These are phyloP conservation scores for Omphalotus olearius DNA, from an alignment of 1,284 basidiomycete genomes.

Conservation along the genomic window DNA sequence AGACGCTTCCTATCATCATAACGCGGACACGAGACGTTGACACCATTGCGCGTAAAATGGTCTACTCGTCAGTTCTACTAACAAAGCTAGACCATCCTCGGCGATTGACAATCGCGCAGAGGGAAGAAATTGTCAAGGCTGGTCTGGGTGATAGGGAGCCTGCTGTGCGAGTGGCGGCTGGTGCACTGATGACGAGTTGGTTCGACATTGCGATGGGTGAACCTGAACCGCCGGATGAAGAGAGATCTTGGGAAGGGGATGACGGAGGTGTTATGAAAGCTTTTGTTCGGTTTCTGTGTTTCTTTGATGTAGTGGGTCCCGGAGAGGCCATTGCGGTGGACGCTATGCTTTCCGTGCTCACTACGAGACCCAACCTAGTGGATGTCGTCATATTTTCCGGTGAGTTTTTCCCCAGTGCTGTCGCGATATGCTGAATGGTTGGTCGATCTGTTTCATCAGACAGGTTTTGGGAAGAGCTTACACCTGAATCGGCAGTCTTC, in stretches of 20 bases:
- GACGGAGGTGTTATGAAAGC: slow-evolving; percentile 42
- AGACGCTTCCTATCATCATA: slow-evolving; percentile 68
- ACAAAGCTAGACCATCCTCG: slow-evolving; percentile 64
- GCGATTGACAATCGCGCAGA: slow-evolving; percentile 69
- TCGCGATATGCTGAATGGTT: neutral
- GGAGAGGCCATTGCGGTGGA: slow-evolving; percentile 43
- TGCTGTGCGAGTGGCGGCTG: slow-evolving; percentile 76
- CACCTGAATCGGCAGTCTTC: slow-evolving; percentile 81
- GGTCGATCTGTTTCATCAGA: slow-evolving; percentile 37
- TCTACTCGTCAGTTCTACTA: slow-evolving; percentile 71
- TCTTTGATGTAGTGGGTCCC: slow-evolving; percentile 47
- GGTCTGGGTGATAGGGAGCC: slow-evolving; percentile 89
- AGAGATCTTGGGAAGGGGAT: slow-evolving; percentile 40
- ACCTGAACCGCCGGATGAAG: slow-evolving; percentile 21
- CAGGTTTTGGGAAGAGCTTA: slow-evolving; percentile 72
- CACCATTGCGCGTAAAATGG: slow-evolving; percentile 73
- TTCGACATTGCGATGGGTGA: slow-evolving; percentile 49
- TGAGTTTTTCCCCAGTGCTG: slow-evolving; percentile 28
- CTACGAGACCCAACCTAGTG: slow-evolving; percentile 36
- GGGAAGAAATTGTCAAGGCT: slow-evolving; percentile 75
- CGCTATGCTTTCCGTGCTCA: slow-evolving; percentile 38
- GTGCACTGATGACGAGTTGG: slow-evolving; percentile 76
- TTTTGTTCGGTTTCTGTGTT: slow-evolving; percentile 35
- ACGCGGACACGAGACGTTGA: slow-evolving; percentile 86
- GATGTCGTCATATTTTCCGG: slow-evolving; percentile 73